Conservation (phyloP, 2,329 filamentous ascomycete genomes). For the Metarhizium rileyi region DNA sequence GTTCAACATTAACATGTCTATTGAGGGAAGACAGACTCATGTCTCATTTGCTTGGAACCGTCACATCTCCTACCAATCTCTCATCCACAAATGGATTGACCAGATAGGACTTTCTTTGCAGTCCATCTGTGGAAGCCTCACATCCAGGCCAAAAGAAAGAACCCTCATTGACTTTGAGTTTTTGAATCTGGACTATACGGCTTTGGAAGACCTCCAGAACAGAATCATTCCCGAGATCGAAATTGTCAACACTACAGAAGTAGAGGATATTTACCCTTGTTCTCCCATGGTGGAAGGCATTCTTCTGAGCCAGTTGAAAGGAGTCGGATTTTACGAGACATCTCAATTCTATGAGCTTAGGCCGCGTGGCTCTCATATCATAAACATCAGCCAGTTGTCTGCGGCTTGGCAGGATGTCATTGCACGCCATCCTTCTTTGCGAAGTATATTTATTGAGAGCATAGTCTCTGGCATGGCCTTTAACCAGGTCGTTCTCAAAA, state of each 20-base stretch:
- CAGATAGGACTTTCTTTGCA: background rate
- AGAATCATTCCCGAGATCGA: constrained; percentile 12
- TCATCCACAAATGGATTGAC: background rate
- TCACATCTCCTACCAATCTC: constrained; percentile 2
- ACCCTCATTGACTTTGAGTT: constrained; percentile 4
- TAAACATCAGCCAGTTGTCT: constrained; percentile 5
- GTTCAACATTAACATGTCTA: constrained; percentile 3
- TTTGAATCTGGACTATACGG: constrained; percentile 15
- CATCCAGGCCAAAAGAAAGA: background rate
- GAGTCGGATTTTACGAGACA: constrained; percentile 8
- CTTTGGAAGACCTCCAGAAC: constrained; percentile 15
- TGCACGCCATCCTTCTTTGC: constrained; percentile 6
- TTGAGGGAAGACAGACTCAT: constrained; percentile 2
- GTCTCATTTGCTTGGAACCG: constrained; percentile 5
- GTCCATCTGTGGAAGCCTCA: background rate
- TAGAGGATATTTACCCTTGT: constrained; percentile 28
- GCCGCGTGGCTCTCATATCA: background rate
- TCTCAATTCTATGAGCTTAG: constrained; percentile 13
- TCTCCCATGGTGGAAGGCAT: constrained; percentile 28
- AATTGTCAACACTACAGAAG: constrained; percentile 8
- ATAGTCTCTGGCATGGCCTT: background rate
- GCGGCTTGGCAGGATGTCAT: constrained; percentile 9
- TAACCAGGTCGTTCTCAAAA: constrained; percentile 6
- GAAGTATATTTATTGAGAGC: constrained; percentile 8
- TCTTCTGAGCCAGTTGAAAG: constrained; percentile 21